Conservation (phyloP, 345 rosid genomes). For the Hirschfeldia incana region DNA sequence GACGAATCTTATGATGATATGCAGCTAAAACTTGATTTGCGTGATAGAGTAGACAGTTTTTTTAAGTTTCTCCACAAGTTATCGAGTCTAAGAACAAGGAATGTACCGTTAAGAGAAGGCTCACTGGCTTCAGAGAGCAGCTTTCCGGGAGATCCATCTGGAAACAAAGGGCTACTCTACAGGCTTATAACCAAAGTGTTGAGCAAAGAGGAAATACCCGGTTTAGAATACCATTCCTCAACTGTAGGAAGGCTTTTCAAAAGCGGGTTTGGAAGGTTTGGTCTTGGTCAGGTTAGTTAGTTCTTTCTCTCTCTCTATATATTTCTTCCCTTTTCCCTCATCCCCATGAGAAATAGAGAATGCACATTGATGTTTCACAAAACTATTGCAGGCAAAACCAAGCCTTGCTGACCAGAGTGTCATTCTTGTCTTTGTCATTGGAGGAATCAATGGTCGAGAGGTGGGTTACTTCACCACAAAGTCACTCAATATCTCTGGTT, state of each 20-base stretch:
- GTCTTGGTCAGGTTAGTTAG: constrained; percentile 79
- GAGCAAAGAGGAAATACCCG: constrained; percentile 64
- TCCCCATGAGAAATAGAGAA: neutral
- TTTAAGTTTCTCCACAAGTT: constrained; percentile 81
- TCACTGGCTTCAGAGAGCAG: constrained; percentile 52
- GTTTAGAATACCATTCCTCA: constrained; percentile 92
- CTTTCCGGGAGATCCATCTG: constrained; percentile 52
- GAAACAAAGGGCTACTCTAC: constrained; percentile 65
- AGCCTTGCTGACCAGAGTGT: constrained; percentile 78
- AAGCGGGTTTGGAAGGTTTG: constrained; percentile 96
- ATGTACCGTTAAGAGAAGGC: constrained; percentile 56
- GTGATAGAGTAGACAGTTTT: constrained; percentile 80
- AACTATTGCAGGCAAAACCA: constrained; percentile 72
- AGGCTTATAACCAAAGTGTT: constrained; percentile 65
- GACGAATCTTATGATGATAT: constrained; percentile 62
- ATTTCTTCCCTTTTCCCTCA: neutral
- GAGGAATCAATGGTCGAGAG: constrained; percentile 92
- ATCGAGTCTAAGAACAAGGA: constrained; percentile 57
- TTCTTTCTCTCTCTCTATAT: neutral
- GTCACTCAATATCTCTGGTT: neutral
- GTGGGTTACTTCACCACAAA: constrained; percentile 35
- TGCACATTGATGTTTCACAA: neutral
- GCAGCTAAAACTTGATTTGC: constrained; percentile 89
- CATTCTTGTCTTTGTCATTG: constrained; percentile 78
- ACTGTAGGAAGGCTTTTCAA: constrained; percentile 91